Base-by-base conservation (phyloP, 2,329 filamentous ascomycete genomes). In the Neoascochyta sp. region DNA sequence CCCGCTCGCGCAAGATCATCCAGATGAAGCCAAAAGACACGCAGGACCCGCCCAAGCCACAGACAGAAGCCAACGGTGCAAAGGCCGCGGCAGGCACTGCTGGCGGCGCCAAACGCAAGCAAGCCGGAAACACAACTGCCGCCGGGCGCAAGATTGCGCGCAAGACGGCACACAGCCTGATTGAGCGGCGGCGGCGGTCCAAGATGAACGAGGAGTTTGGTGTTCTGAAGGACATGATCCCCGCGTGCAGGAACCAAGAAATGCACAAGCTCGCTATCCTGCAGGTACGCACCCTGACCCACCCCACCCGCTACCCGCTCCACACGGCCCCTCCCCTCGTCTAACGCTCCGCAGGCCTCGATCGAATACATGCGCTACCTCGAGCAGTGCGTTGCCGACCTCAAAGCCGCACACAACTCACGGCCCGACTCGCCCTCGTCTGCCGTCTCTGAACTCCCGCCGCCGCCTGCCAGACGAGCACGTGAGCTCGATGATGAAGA, bases 141-240 rank as follows among this genome's bases (percentile, higher is more conserved):
- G 88, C 89, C 1, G 88, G 88, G n/a, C 76, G 88, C 33, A 96
- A 95, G 69, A 93, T 92, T 47, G 89, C 92, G 5, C 77, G 92
- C 45, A 96, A 95, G 68, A 96, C 90, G 2, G 92, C 92, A 8
- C 92, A 98, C 57, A 95, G 88, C 54, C 67, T 96, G 45, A 98
- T 96, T 49, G 92, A 98, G 67, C 74, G 92, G 24, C 71, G 90
- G 35, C 71, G 92, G 50, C 74, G 92, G 41, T 94, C 86, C 9
- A 98, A 96, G 70, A 98, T 96, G 90, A 96, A 98, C 50, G 90
- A 96, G 61, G 92, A 96, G 66, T 96, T 96, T 67, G 84, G 80
- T 2, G 83, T 93, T 10, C 68, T 96, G 45, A 96, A 96, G 66
- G 78, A 83, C 51, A 88, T 98, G 85, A 93, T 96, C 34, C 92